phyloP scores from a whole-genome alignment of 805 yeast genomes.

The Yamadazyma phyllophila region DNA sequence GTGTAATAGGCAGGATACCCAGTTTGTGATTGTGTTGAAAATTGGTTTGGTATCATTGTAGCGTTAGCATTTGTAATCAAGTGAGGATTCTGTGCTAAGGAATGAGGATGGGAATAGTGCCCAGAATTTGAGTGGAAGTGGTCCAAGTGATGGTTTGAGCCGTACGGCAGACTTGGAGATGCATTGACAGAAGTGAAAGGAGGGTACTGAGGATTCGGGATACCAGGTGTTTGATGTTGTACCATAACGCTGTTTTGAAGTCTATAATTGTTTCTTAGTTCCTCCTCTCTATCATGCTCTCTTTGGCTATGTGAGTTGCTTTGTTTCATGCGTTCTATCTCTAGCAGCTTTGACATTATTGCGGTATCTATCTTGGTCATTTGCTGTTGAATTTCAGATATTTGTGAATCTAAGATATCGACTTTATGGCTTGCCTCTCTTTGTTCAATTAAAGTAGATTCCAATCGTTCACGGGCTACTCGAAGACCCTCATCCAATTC shows the following conservation, averaged over 20 bases:
- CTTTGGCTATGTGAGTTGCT: background rate
- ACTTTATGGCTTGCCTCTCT: background rate
- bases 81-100: too few relatives aligned
- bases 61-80: too few relatives aligned
- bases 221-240: too few relatives aligned
- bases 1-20: slow-evolving; percentile 6
- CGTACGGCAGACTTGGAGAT: too few relatives aligned
- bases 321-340: background rate
- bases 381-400: background rate
- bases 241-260: too few relatives aligned
- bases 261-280: background rate
- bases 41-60: too few relatives aligned
- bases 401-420: background rate
- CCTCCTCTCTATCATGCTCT: background rate
- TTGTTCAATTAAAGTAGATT: background rate
- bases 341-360: background rate
- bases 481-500: background rate
- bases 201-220: too few relatives aligned
- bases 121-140: too few relatives aligned
- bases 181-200: too few relatives aligned
- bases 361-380: background rate
- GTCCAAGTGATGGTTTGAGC: too few relatives aligned
- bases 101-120: too few relatives aligned
- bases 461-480: slow-evolving; percentile 1
- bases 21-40: background rate